These are phyloP conservation scores for Pontederia crassipes DNA, from an alignment of 176 grass and related monocot genomes.

Conservation along the genomic window DNA sequence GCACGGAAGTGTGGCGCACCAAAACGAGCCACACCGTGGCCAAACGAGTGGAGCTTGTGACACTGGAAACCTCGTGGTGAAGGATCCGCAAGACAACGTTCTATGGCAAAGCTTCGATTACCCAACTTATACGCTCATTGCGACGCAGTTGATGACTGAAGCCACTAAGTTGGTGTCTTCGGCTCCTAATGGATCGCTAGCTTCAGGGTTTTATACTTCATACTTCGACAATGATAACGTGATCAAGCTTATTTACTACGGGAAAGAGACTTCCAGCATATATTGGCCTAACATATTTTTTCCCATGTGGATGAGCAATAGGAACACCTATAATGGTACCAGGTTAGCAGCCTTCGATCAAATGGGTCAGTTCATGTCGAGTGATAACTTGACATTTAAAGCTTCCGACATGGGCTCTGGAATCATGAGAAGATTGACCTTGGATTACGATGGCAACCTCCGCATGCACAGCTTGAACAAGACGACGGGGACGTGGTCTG, in stretches of 20 bases:
- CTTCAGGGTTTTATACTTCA: slow-evolving; percentile 36
- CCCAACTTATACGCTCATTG: too few species aligned
- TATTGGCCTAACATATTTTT: too few species aligned
- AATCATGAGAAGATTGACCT: slow-evolving; percentile 38
- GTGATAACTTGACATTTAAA: too few species aligned
- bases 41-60: slow-evolving; percentile 16
- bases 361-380: too few species aligned
- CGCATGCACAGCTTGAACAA: slow-evolving; percentile 38
- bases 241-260: slow-evolving; percentile 14
- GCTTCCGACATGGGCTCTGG: too few species aligned
- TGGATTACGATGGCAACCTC: slow-evolving; percentile 56
- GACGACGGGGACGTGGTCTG: neutral
- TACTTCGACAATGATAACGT: slow-evolving; percentile 34
- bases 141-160: too few species aligned
- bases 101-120: slow-evolving; percentile 14
- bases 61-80: slow-evolving; percentile 27
- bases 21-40: neutral
- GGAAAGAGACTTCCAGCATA: too few species aligned
- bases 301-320: too few species aligned
- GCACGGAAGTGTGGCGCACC: slow-evolving; percentile 24
- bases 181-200: slow-evolving; percentile 15
- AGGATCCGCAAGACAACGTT: neutral
- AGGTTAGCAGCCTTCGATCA: too few species aligned
- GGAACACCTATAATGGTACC: too few species aligned
- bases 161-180: too few species aligned